phyloP scores from a whole-genome alignment of 495 filamentous ascomycete species.

The Trypethelium eluteriae region DNA sequence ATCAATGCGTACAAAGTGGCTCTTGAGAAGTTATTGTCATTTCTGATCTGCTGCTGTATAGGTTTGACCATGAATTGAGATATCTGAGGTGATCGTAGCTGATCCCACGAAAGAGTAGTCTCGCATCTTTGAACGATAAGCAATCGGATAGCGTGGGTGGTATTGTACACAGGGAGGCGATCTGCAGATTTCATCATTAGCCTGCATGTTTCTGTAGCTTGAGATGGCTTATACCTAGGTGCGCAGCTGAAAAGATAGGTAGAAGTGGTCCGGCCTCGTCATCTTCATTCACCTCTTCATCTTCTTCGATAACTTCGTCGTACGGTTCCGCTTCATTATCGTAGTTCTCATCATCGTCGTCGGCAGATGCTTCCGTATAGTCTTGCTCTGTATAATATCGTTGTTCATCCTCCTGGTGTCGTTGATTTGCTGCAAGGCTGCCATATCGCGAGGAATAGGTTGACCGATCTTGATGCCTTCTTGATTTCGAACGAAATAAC shows the following conservation, averaged over 20 bases:
- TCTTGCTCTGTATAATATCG: constrained; percentile 9
- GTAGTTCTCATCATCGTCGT: constrained; percentile 41
- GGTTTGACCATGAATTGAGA: constrained; percentile 94
- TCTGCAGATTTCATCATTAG: constrained; percentile 40
- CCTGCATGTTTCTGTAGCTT: neutral
- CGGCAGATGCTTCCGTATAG: neutral
- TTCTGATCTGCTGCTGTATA: constrained; percentile 71
- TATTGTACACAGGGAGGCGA: constrained; percentile 74
- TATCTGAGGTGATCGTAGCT: constrained; percentile 86
- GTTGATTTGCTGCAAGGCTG: constrained; percentile 1
- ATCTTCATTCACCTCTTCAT: constrained; percentile 45
- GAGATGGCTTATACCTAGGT: constrained; percentile 53
- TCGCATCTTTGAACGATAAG: constrained; percentile 76
- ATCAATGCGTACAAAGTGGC: constrained; percentile 83
- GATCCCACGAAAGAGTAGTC: constrained; percentile 90
- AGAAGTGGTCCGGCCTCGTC: constrained; percentile 55
- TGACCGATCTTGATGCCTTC: constrained; percentile 38
- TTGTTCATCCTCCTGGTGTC: constrained; percentile 1
- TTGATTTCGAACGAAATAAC: constrained; percentile 28
- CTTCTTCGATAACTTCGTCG: constrained; percentile 34
- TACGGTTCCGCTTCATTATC: constrained; percentile 39
- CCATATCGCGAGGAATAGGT: constrained; percentile 45
- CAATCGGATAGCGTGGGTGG: constrained; percentile 79
- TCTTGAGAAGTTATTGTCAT: constrained; percentile 64
- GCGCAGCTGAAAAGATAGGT: constrained; percentile 73